Conservation (phyloP, 192 early-diverging fungal species). For the Backusella mclennaniae region DNA sequence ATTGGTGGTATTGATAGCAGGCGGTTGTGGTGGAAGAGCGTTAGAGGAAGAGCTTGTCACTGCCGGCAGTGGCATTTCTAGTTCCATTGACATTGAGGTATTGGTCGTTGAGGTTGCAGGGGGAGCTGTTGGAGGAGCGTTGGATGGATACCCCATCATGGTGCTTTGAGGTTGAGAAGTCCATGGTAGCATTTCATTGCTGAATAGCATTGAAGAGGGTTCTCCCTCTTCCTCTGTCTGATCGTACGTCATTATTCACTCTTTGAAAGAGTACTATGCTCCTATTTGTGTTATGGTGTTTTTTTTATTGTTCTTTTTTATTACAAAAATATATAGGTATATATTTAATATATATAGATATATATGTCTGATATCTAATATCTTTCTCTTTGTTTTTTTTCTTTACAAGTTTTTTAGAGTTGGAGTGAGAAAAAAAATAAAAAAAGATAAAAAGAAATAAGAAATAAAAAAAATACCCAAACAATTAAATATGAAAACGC, state of each 20-base stretch:
- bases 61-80: slow-evolving; percentile 10
- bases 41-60: not conserved
- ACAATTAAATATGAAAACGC: slow-evolving; percentile 10
- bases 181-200: slow-evolving; percentile 13
- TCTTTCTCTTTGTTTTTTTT: not conserved
- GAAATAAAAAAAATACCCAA: not conserved
- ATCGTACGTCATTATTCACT: slow-evolving; percentile 13
- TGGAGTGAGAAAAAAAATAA: not conserved
- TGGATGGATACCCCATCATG: not conserved
- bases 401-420: not conserved
- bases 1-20: slow-evolving; percentile 6
- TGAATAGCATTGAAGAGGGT: not conserved
- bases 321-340: not conserved
- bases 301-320: not conserved
- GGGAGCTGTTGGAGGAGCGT: not conserved
- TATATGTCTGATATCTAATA: not conserved
- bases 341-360: not conserved
- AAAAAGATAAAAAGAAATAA: not conserved
- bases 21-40: not conserved
- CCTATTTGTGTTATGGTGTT: not conserved
- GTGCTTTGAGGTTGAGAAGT: not conserved
- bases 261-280: slow-evolving; percentile 3
- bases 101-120: not conserved
- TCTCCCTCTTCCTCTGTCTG: slow-evolving; percentile 1
- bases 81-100: not conserved